A percentile compares a stretch with the other conserved stretches of the same genome.
Evolutionary conservation across 139 green algal genomes (phyloP).

Genomic region (Nannochloris sp.): DNA sequence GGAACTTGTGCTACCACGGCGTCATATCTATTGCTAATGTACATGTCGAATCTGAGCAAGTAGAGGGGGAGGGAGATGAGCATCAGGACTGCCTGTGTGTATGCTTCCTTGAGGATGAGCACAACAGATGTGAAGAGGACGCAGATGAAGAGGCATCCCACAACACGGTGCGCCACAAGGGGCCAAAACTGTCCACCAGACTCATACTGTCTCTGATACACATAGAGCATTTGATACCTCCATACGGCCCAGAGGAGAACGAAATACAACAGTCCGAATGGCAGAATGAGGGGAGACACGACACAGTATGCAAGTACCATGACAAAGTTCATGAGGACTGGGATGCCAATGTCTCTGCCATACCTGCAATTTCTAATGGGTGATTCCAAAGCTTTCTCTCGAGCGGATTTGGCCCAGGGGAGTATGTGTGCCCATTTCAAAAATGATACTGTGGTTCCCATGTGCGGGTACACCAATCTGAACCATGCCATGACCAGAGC

Average conservation of each 20-base stretch:
- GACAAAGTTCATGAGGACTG: slow-evolving; percentile 45
- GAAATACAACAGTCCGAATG: slow-evolving; percentile 52
- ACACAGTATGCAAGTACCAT: slow-evolving; percentile 38
- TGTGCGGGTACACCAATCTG: slow-evolving; percentile 36
- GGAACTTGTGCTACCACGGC: slow-evolving; percentile 36
- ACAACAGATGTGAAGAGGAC: slow-evolving; percentile 55
- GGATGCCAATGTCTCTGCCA: slow-evolving; percentile 38
- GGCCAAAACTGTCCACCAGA: slow-evolving; percentile 21
- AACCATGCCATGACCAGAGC: slow-evolving; percentile 30
- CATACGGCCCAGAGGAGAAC: slow-evolving; percentile 38
- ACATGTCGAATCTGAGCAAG: slow-evolving; percentile 55
- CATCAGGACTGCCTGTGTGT: slow-evolving; percentile 18
- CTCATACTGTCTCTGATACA: slow-evolving; percentile 39
- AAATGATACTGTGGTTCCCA: slow-evolving; percentile 12
- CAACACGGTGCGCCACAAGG: slow-evolving; percentile 12
- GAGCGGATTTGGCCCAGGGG: slow-evolving; percentile 22
- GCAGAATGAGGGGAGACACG: slow-evolving; percentile 41
- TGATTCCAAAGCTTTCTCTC: slow-evolving; percentile 29
- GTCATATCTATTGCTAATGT: slow-evolving; percentile 25
- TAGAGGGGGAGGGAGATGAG: slow-evolving; percentile 50
- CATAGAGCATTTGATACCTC: slow-evolving; percentile 44
- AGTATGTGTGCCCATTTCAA: slow-evolving; percentile 21
- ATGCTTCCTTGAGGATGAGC: slow-evolving; percentile 50
- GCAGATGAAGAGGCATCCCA: slow-evolving; percentile 25
- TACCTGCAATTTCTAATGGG: slow-evolving; percentile 33